Percentiles rank a stretch among this genome's conserved stretches.
These are phyloP conservation scores for Hypoxylon trugodes DNA, from an alignment of 495 filamentous ascomycete species.

Conservation along the genomic window DNA sequence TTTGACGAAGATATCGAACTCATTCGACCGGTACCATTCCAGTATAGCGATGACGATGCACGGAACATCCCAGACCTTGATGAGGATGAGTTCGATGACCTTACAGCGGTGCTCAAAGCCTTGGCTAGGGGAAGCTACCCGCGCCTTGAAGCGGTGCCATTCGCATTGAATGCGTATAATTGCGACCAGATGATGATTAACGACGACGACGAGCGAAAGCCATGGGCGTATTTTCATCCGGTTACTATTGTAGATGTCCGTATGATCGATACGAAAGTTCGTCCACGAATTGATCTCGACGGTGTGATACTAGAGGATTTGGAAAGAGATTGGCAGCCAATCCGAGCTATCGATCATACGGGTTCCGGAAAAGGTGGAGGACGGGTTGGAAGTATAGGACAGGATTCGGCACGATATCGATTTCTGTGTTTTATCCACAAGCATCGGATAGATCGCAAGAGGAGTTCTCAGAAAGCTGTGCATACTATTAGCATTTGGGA, in stretches of 20 bases:
- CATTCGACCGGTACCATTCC: conserved; percentile 6
- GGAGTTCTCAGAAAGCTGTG: conserved; percentile 20
- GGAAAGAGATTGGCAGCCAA: conserved; percentile 2
- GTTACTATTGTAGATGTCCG: conserved; percentile 2
- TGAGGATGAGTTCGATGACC: conserved; percentile 12
- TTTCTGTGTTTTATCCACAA: conserved; percentile 38
- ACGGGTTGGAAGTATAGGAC: no score
- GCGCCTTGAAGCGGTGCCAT: conserved; percentile 23
- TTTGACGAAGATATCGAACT: neutral
- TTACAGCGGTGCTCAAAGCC: conserved; percentile 22
- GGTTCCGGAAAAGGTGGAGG: neutral
- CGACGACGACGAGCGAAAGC: neutral
- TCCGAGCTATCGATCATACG: neutral
- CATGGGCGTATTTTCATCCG: conserved; percentile 31
- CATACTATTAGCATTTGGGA: conserved; percentile 38
- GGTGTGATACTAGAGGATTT: neutral
- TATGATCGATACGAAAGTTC: neutral
- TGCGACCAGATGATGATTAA: neutral
- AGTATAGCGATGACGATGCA: neutral
- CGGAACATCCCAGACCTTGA: conserved; percentile 7
- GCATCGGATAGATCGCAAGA: conserved; percentile 23
- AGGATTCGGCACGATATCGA: conserved; percentile 16
- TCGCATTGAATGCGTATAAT: conserved; percentile 36
- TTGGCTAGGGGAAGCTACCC: conserved; percentile 22
- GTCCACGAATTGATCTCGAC: conserved; percentile 4